Base-by-base conservation (phyloP, 805 yeast genomes). In the Dipodascopsis uninucleata region DNA sequence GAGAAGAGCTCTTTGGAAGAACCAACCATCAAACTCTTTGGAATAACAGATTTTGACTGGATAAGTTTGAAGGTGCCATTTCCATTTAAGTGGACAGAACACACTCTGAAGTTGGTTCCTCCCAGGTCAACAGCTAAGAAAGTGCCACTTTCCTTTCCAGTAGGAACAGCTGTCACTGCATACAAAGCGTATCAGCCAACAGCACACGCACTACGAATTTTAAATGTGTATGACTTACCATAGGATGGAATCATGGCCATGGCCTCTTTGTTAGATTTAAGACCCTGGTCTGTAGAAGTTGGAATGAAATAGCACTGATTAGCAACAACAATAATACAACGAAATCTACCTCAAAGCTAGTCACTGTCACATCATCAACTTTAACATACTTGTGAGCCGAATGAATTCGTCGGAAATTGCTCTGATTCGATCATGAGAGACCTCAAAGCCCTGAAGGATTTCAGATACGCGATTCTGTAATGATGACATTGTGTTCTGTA, bases 81-180 rank as follows among this genome's bases (percentile, higher is more conserved):
- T 23, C 74, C 74, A 28, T 64, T 51, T 57, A 90, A 72, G 28
- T 73, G 64, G 24, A 90, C 89, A 1, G 96, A 87, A 62, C 97
- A 88, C 21, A 93, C 96, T 59, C 98, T 75, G 68, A 90, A 87
- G 65, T 93, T 89, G 46, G 97, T 89, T 39, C 97, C 97, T 52
- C 98, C 98, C 41, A 90, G 72, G 62, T 90, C 97, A 3, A 93
- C 95, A 43, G 97, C 97, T 49, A 90, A 69, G 52, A 75, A 78
- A 31, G 85, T 71, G 35, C 97, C 97, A 43, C 71, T 72, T 63
- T 90, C 98, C 37, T 76, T 72, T 34, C 98, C 98, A 33, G 74
- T 76, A 18, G 98, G 98, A 45, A 86, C 75, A 8, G 76, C 73
- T 6, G 96, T 85, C 26, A 90, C 95, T 51, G 25, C 21, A 10